phyloP scores from a whole-genome alignment of 208 protist genomes.

The Trypanosoma avium region DNA sequence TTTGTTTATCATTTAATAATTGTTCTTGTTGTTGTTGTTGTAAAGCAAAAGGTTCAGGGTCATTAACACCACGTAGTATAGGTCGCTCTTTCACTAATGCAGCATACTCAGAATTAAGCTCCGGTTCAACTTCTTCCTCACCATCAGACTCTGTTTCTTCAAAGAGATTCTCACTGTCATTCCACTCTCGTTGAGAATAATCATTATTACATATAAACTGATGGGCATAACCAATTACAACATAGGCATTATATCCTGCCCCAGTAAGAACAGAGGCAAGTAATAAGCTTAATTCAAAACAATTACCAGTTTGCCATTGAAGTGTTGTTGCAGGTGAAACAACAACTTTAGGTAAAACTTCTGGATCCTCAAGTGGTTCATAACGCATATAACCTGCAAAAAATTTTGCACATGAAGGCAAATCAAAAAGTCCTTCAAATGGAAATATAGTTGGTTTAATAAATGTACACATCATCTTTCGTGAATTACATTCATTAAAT shows the following conservation, averaged over 20 bases:
- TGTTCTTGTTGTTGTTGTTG: not conserved
- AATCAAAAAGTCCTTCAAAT: slow-evolving; percentile 82
- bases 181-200: slow-evolving; percentile 48
- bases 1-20: too few relatives aligned
- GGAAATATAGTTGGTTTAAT: slow-evolving; percentile 79
- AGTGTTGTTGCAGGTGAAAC: slow-evolving; percentile 87
- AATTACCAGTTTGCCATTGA: slow-evolving; percentile 87
- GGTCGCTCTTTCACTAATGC: slow-evolving; percentile 62
- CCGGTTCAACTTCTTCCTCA: slow-evolving; percentile 38
- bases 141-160: slow-evolving; percentile 65
- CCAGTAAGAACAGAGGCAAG: slow-evolving; percentile 84
- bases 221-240: slow-evolving; percentile 87
- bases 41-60: slow-evolving; percentile 35
- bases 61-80: slow-evolving; percentile 37
- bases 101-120: slow-evolving; percentile 55
- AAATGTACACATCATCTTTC: slow-evolving; percentile 92
- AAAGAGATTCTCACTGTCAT: slow-evolving; percentile 37
- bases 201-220: slow-evolving; percentile 77
- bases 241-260: slow-evolving; percentile 90
- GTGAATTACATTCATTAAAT: slow-evolving; percentile 69
- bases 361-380: slow-evolving; percentile 68
- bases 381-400: slow-evolving; percentile 86
- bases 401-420: slow-evolving; percentile 60
- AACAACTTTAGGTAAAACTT: slow-evolving; percentile 64
- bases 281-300: slow-evolving; percentile 82